Evolutionary conservation across 768 basidiomycete species (phyloP).

Genomic region (Tulasnella sp.): DNA sequence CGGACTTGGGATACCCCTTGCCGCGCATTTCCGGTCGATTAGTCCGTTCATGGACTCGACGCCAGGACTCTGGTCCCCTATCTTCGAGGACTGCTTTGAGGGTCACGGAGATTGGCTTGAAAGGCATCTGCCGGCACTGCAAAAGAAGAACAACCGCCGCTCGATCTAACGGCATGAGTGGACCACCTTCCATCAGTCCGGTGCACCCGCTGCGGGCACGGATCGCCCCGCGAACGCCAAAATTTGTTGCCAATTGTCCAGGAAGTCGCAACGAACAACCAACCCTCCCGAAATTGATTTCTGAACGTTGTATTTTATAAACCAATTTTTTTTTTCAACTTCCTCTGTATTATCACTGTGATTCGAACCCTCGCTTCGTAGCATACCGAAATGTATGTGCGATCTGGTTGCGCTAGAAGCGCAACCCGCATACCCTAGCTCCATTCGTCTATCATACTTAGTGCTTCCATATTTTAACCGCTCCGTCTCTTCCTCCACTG

Average conservation of each 20-base stretch:
- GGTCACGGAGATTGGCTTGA: constrained; percentile 20
- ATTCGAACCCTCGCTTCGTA: neutral
- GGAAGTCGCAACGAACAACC: neutral
- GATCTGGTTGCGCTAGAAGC: neutral
- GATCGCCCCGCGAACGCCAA: neutral
- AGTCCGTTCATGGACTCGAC: constrained; percentile 13
- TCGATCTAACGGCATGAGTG: neutral
- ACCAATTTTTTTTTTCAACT: neutral
- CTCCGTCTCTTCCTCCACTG: constrained; percentile 89
- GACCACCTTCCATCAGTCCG: neutral
- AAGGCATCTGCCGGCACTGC: constrained; percentile 8
- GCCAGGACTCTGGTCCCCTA: constrained; percentile 10
- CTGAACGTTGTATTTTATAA: neutral
- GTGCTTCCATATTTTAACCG: constrained; percentile 75
- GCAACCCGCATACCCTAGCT: neutral
- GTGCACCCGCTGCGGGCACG: too few species aligned
- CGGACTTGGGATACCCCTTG: constrained; percentile 3
- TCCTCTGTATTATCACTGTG: neutral
- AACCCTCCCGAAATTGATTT: neutral
- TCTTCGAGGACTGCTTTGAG: constrained; percentile 14
- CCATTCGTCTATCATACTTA: neutral
- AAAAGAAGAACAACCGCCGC: constrained; percentile 10
- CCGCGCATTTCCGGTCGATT: constrained; percentile 6
- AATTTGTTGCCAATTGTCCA: neutral
- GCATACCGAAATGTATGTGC: constrained; percentile 9